Percentiles rank a stretch among this genome's conserved stretches.
These are phyloP conservation scores for Xylaria nigripes DNA, from an alignment of 495 filamentous ascomycete genomes.

Conservation along the genomic window DNA sequence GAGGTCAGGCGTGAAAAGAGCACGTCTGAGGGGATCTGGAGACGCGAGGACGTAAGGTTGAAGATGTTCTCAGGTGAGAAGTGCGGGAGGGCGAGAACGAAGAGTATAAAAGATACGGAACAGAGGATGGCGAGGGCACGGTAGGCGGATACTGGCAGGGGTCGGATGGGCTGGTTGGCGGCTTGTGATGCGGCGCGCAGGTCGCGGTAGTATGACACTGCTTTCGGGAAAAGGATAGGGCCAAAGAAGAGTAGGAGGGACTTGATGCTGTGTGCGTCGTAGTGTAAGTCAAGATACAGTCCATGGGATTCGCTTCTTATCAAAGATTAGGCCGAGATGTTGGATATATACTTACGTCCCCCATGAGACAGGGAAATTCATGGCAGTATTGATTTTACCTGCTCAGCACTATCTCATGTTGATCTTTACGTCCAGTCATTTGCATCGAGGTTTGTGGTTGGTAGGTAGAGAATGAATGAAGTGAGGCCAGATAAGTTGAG, in stretches of 20 bases:
- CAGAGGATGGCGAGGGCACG: conserved; percentile 57
- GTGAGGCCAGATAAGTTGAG: neutral
- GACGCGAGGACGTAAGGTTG: conserved; percentile 62
- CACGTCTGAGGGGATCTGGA: conserved; percentile 76
- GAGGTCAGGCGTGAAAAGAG: conserved; percentile 71
- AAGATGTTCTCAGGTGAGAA: conserved; percentile 80
- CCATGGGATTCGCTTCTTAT: neutral
- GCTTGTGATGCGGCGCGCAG: conserved; percentile 39
- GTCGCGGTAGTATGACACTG: conserved; percentile 61
- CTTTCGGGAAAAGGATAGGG: conserved; percentile 70
- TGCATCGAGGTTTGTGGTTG: neutral
- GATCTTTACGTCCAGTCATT: neutral
- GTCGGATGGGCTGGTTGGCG: conserved; percentile 49
- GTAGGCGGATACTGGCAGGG: conserved; percentile 43
- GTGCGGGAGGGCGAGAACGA: conserved; percentile 56
- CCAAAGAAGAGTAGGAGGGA: conserved; percentile 78
- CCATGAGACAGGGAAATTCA: conserved; percentile 36
- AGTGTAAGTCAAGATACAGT: neutral
- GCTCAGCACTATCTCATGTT: conserved; percentile 12
- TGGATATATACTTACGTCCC: conserved; percentile 34
- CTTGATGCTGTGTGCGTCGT: conserved; percentile 48
- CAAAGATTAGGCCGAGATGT: neutral
- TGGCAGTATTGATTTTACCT: conserved; percentile 16
- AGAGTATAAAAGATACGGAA: conserved; percentile 45
- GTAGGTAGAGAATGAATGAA: neutral